Conservation (phyloP, 2,329 filamentous ascomycete species). For the Cadophora sp. region DNA sequence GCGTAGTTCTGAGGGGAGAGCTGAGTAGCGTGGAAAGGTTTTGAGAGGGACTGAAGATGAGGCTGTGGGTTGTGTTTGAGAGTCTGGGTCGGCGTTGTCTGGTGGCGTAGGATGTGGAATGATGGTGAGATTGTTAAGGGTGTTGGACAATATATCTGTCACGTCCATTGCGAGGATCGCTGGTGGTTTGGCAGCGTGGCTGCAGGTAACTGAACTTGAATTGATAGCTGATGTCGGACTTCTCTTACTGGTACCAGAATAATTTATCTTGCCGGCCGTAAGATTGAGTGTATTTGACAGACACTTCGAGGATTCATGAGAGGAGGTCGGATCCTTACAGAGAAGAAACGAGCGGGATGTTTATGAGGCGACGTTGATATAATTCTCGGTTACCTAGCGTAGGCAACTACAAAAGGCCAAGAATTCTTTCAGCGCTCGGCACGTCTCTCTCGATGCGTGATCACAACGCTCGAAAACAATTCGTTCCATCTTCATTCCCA, state of each 20-base stretch:
- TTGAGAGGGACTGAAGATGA: not conserved
- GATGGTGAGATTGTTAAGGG: not conserved
- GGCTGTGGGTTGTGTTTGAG: not conserved
- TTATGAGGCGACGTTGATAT: not conserved
- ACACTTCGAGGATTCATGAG: not conserved
- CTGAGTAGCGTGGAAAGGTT: constrained; percentile 9
- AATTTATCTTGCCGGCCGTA: too few species aligned
- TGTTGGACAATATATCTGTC: not conserved
- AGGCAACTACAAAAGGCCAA: not conserved
- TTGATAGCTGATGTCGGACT: not conserved
- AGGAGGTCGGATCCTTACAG: too few species aligned
- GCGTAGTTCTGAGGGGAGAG: constrained; percentile 19
- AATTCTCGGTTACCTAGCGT: not conserved
- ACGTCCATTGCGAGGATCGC: not conserved
- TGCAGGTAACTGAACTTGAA: not conserved
- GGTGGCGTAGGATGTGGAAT: not conserved
- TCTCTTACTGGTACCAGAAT: too few species aligned
- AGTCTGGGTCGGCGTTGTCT: not conserved
- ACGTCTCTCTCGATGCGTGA: too few species aligned
- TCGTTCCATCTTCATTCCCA: too few species aligned
- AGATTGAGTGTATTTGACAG: too few species aligned
- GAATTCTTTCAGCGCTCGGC: not conserved
- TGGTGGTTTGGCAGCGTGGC: not conserved
- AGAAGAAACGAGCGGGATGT: not conserved
- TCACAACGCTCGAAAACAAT: too few species aligned